These are phyloP conservation scores for Rhytidiadelphus loreus DNA, from an alignment of 225 moss, liverwort and hornwort species.

Conservation along the genomic window DNA sequence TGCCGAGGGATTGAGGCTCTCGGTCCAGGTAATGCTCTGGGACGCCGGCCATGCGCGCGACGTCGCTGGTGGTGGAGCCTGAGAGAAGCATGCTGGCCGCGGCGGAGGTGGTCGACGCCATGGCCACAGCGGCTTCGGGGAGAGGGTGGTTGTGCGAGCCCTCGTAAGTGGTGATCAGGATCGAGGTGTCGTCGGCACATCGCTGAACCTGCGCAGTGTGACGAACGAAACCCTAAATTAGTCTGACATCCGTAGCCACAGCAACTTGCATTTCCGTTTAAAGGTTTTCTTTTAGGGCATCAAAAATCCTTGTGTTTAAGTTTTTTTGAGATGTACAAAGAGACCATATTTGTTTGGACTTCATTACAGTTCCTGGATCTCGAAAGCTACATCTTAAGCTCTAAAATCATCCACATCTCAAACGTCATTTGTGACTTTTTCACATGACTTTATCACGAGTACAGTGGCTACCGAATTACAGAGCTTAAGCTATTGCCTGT, in stretches of 20 bases:
- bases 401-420: not conserved
- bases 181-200: constrained; percentile 52
- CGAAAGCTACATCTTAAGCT: not conserved
- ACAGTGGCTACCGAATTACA: not conserved
- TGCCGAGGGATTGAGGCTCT: not conserved
- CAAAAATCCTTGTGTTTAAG: not conserved
- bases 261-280: not conserved
- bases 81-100: constrained; percentile 65
- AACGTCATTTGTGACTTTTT: not conserved
- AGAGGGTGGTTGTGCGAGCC: constrained; percentile 65
- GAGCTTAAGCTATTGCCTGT: not conserved
- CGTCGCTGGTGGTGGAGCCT: constrained; percentile 40
- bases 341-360: not conserved
- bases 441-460: too few species aligned
- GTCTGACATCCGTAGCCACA: not conserved
- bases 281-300: not conserved
- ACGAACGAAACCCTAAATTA: not conserved
- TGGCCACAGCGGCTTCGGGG: constrained; percentile 44
- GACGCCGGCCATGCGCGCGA: constrained; percentile 25
- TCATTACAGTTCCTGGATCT: not conserved
- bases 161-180: constrained; percentile 61
- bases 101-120: constrained; percentile 70
- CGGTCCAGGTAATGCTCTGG: constrained; percentile 16
- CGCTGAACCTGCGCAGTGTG: constrained; percentile 45
- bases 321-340: too few species aligned